Base-by-base conservation (phyloP, 208 protist genomes). In the Acanthamoeba triangularis region DNA sequence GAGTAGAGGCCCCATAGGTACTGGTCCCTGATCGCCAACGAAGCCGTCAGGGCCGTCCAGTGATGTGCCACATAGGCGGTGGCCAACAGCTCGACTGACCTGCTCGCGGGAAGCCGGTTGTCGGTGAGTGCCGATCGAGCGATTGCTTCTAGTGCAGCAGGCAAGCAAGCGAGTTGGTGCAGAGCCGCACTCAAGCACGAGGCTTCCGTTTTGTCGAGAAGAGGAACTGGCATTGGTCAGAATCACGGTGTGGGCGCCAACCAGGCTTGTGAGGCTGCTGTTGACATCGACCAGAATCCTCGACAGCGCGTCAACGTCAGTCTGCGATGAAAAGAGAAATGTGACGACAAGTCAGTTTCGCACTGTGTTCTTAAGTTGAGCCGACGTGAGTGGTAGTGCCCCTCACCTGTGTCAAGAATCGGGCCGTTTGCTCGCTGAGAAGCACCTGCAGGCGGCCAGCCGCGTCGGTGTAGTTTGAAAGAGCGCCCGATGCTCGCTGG, bases 1-100 rank as follows among this genome's bases (percentile, higher is more conserved):
- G 49, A 30, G 47, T 44, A 87, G 18, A 87, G 16, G 78, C 78
- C 18, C 78, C 78, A 87, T 28, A 59, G 37, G 78, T 87, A 59
- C 49, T 87, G 78, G 0, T 61, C 47, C 28, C n/a, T 28, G 33
- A 87, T 11, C 3, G 44, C 78, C n/a, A 87, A 4, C 11, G 47
- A 56, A 25, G 78, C 49, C 25, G 47, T 37, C 47, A 87, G 8
- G 44, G 49, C 30, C 13, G 44, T 61, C 78, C 78, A 87, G 78
- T 87, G 78, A 44, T 87, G 78, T 3, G 44, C 78, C 78, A 59
- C 78, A 28, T 87, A 87, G 18, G 47, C 78, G 8, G 37, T 35
- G n/a, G 49, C 49, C 49, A 87, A 35, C 1, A 61, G 28, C n/a
- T 87, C 78, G 13, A 63, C n/a, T n/a, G 78, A 44, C 23, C 78